Base-by-base conservation (phyloP, 139 green algal genomes). In the Pycnococcus provasolii region DNA sequence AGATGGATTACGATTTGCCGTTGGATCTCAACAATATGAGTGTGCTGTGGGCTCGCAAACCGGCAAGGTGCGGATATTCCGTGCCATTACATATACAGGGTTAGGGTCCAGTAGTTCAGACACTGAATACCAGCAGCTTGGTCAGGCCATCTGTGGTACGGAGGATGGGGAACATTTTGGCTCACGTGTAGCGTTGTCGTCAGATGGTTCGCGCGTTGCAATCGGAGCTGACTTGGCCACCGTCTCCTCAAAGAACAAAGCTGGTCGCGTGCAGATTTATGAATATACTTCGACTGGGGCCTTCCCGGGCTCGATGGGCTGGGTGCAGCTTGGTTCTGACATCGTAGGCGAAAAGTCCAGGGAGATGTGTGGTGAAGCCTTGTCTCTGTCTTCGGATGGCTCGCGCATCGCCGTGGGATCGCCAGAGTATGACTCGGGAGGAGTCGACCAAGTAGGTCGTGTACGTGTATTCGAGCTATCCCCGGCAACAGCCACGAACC, bases 51-150 rank as follows among this genome's bases (percentile, higher is more conserved):
- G 58, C 58, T 11, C 58, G 3, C 4, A 46, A 37, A 15, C 26
- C 4, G 58, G 58, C 58, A 5, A 64, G 37, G 42, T 64, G 58
- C 58, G 58, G 4, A 40, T 64, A 40, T 64, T 50, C 58, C 4
- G n/a, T 4, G 5, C 4, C 6, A 40, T 15, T 13, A 40, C 13
- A 48, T 37, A 40, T 4, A 40, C 40, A 9, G 45, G 58, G 58
- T 1, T 26, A 26, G 26, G 26, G 26, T 26, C 26, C 26, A 26
- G 26, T 26, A 26, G 26, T 26, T 26, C 26, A 26, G 26, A 0
- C 26, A 26, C 26, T 26, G 26, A 26, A 26, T 26, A 26, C 26
- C 26, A 37, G 6, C 58, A 50, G 58, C 5, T 51, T 37, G 58
- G 58, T 4, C 9, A 4, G 5, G 39, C 5, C n/a, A 64, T 64